A percentile compares a stretch with the other conserved stretches of the same genome.
phyloP scores from a whole-genome alignment of 768 basidiomycete genomes.

The Russula griseocarnosa region DNA sequence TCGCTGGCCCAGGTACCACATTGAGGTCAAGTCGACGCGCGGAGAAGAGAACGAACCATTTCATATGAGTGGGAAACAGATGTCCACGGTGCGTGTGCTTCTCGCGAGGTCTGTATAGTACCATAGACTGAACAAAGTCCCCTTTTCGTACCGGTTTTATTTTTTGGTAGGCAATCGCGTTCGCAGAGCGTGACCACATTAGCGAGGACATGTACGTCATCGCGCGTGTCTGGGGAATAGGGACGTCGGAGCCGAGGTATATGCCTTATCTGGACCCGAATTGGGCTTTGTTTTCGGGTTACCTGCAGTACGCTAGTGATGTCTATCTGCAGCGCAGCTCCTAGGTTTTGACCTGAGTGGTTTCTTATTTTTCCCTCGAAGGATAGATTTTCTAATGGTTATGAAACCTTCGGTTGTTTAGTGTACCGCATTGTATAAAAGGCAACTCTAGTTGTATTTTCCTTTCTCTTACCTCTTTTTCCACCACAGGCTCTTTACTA shows the following conservation, averaged over 20 bases:
- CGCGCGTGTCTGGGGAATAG: slow-evolving; percentile 15
- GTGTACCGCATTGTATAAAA: not conserved
- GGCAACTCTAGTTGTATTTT: not conserved
- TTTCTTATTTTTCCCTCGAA: not conserved
- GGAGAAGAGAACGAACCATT: slow-evolving; percentile 27
- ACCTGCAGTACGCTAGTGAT: not conserved
- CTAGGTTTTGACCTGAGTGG: not conserved
- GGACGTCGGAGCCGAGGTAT: not conserved
- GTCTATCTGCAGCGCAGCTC: slow-evolving; percentile 9
- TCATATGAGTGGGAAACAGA: slow-evolving; percentile 31
- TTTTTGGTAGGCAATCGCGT: slow-evolving; percentile 5
- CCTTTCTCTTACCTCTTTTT: not conserved
- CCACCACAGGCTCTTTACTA: not conserved
- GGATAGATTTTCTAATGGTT: not conserved
- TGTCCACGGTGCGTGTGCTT: slow-evolving; percentile 27
- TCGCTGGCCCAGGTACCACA: slow-evolving; percentile 32
- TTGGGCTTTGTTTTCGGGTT: slow-evolving; percentile 6
- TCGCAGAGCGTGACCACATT: not conserved
- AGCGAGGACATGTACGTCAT: slow-evolving; percentile 16
- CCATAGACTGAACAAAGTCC: not conserved
- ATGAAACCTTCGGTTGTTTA: not conserved
- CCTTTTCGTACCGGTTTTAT: not conserved
- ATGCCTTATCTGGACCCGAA: slow-evolving; percentile 16
- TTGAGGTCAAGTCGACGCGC: slow-evolving; percentile 34
- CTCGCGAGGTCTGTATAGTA: not conserved